These are phyloP conservation scores for Phalaenopsis aphrodite DNA, from an alignment of 106 monocot species.

Conservation along the genomic window DNA sequence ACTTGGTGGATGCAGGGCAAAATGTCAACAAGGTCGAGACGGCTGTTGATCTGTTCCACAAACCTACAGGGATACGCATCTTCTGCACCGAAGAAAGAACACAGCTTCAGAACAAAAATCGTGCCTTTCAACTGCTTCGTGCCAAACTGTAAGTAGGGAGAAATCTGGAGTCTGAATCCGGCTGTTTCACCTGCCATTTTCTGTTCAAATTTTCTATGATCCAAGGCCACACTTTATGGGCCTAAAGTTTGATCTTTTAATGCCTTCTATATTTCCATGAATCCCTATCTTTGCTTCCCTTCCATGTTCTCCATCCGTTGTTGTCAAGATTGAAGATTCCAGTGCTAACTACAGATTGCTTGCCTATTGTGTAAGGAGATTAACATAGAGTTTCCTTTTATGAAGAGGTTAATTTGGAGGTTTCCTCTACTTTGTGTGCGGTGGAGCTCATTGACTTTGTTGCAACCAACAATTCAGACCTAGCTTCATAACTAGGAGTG, in stretches of 20 bases:
- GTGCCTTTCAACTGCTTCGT: constrained; percentile 83
- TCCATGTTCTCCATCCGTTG: too few species aligned
- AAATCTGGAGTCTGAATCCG: not conserved
- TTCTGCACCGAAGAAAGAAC: constrained; percentile 98
- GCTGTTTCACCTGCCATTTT: constrained; percentile 1
- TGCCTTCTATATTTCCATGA: too few species aligned
- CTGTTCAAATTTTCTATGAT: not conserved
- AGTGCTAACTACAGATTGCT: not conserved
- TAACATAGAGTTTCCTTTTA: not conserved
- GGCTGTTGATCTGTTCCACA: constrained; percentile 90
- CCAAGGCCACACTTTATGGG: not conserved
- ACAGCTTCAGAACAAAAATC: constrained; percentile 68
- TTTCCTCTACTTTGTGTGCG: not conserved
- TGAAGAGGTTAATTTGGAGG: not conserved
- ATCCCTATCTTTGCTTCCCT: too few species aligned
- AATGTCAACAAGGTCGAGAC: constrained; percentile 99
- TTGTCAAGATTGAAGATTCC: not conserved
- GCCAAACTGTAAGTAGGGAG: constrained; percentile 81
- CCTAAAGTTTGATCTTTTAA: not conserved
- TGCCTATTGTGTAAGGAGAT: not conserved
- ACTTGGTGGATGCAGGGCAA: constrained; percentile 57
- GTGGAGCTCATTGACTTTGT: too few species aligned
- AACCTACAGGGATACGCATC: constrained; percentile 91
- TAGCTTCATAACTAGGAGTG: not conserved
- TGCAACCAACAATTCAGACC: too few species aligned